Conservation (phyloP, 2,329 filamentous ascomycete genomes). For the Biscogniauxia marginata region DNA sequence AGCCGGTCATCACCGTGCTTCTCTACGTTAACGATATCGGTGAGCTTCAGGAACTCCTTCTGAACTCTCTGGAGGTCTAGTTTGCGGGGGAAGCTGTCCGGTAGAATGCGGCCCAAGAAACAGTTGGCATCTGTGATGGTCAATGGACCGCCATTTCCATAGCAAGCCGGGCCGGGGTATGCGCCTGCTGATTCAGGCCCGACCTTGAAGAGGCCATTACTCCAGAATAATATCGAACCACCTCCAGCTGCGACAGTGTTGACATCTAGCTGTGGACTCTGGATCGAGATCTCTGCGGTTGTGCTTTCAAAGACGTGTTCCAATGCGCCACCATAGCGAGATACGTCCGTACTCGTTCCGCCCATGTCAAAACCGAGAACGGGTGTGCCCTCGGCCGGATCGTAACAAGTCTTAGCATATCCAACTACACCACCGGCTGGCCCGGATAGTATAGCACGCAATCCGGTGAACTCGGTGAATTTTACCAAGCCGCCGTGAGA, state of each 20-base stretch:
- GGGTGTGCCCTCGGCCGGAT: conserved; percentile 63
- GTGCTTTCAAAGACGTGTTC: conserved; percentile 67
- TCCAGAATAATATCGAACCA: conserved; percentile 67
- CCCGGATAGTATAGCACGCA: conserved; percentile 65
- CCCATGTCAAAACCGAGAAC: conserved; percentile 77
- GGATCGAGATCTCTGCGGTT: conserved; percentile 76
- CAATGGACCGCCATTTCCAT: conserved; percentile 68
- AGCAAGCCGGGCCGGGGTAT: conserved; percentile 71
- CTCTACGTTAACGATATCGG: conserved; percentile 41
- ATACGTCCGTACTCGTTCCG: conserved; percentile 73
- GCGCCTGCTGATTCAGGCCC: conserved; percentile 71
- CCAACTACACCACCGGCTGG: conserved; percentile 75
- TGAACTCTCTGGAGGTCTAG: conserved; percentile 41
- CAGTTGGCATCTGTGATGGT: conserved; percentile 73
- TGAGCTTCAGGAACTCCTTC: conserved; percentile 40
- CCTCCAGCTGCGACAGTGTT: conserved; percentile 77
- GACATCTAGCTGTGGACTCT: conserved; percentile 73
- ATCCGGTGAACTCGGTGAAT: conserved; percentile 67
- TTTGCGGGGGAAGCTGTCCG: conserved; percentile 71
- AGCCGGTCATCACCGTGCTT: conserved; percentile 29
- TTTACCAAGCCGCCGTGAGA: conserved; percentile 52
- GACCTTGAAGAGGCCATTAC: conserved; percentile 70
- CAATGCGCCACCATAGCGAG: conserved; percentile 54
- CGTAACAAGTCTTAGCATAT: conserved; percentile 71
- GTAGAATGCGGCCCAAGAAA: conserved; percentile 57